Base-by-base conservation (phyloP, 306 rosid species). In the Luffa acutangula region DNA sequence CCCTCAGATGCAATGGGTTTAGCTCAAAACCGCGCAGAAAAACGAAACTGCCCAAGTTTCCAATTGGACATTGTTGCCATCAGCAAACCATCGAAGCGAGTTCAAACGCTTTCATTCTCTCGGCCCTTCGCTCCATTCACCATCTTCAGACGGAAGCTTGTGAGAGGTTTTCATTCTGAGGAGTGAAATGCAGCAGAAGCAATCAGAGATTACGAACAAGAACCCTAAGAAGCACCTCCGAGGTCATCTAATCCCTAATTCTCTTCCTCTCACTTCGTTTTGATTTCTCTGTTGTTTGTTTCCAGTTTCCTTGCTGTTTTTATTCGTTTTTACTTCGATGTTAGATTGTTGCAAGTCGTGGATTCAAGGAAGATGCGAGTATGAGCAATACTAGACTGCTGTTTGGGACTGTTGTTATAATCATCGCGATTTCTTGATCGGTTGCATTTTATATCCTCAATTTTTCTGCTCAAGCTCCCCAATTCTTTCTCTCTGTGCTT, bases 381-480 rank as follows among this genome's bases (percentile, higher is more conserved):
- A 85, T 92, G 92, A 94, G 97, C 88, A 94, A 94, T 82, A 73
- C 82, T 3, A 87, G 86, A 81, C 52, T 94, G 75, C 45, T 85
- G 9, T 65, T 94, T 74, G 96, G 98, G 37, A 52, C 88, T 33
- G 76, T 90, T 33, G 83, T 94, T 51, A 92, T 94, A 18, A 85
- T 84, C 80, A 86, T 94, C 77, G 86, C 45, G 89, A 94, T 65
- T 94, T 94, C 53, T 92, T 94, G 80, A 78, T 94, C 72, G 87
- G 78, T 21, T 94, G 96, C 92, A 94, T 92, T 82, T 90, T 88
- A 90, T 92, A 94, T 94, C 98, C 98, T 90, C 74, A 4, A 56
- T 14, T 52, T 52, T 52, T 5, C 20, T 52, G 57, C 4, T 14
- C 7, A 46, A 34, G 36, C 2, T 48, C n/a, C 2, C 48, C 17